A percentile compares a stretch with the other conserved stretches of the same genome.
These are phyloP conservation scores for Fusarium drepaniforme DNA, from an alignment of 2,329 filamentous ascomycete genomes.

Conservation along the genomic window DNA sequence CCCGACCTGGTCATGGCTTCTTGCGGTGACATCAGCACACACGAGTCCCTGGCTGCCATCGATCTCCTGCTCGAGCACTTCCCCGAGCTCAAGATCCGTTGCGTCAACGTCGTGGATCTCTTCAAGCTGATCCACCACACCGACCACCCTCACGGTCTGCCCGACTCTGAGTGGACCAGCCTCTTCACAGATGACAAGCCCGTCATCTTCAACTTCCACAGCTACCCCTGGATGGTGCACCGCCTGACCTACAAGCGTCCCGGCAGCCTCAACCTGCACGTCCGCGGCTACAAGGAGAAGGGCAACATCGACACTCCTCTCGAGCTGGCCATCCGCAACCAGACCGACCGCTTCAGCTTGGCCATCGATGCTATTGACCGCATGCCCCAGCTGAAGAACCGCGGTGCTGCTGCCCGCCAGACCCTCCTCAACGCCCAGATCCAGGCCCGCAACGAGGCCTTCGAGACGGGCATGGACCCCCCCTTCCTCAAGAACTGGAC, in stretches of 20 bases:
- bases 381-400: conserved; percentile 72
- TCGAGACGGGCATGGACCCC: conserved; percentile 78
- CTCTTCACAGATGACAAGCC: conserved; percentile 80
- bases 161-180: conserved; percentile 73
- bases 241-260: conserved; percentile 81
- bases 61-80: conserved; percentile 79
- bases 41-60: conserved; percentile 80
- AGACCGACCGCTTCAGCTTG: conserved; percentile 81
- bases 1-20: conserved; percentile 83
- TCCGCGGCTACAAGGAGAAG: conserved; percentile 86
- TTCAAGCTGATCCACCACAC: conserved; percentile 80
- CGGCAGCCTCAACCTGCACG: conserved; percentile 75
- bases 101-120: conserved; percentile 84
- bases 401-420: conserved; percentile 72
- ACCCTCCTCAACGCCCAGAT: conserved; percentile 74
- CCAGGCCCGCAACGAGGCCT: conserved; percentile 72
- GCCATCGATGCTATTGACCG: conserved; percentile 83
- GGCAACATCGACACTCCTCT: conserved; percentile 87
- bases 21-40: conserved; percentile 80
- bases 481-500: conserved; percentile 73
- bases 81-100: conserved; percentile 80
- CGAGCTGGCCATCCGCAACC: conserved; percentile 82
- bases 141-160: conserved; percentile 81
- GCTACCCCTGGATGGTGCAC: conserved; percentile 85
- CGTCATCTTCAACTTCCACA: conserved; percentile 88